phyloP scores from a whole-genome alignment of 495 filamentous ascomycete species.

The Corynascus novoguineensis region DNA sequence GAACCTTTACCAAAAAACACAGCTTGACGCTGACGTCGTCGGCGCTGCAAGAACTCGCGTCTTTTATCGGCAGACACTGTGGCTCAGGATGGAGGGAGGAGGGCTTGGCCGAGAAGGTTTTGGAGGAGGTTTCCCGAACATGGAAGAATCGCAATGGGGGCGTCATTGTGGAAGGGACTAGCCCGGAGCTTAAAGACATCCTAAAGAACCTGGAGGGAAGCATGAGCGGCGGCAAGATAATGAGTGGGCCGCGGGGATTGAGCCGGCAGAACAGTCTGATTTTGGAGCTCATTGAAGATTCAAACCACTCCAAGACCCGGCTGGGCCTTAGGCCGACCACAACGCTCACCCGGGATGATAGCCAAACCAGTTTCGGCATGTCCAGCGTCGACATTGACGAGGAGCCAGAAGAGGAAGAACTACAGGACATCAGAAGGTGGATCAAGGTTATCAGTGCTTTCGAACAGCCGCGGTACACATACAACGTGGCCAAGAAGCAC shows the following conservation, averaged over 20 bases:
- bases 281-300: constrained; percentile 34
- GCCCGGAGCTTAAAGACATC: constrained; percentile 69
- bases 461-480: constrained; percentile 79
- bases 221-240: constrained; percentile 74
- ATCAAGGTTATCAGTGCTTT: constrained; percentile 72
- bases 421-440: constrained; percentile 66
- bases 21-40: constrained; percentile 88
- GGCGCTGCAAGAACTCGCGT: constrained; percentile 74
- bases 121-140: constrained; percentile 81
- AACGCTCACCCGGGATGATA: constrained; percentile 47
- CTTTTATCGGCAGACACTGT: constrained; percentile 87
- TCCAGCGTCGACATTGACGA: constrained; percentile 57
- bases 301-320: constrained; percentile 37
- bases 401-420: constrained; percentile 51
- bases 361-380: constrained; percentile 58
- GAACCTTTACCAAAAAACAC: constrained; percentile 96
- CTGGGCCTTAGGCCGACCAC: constrained; percentile 40
- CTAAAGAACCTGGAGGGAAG: constrained; percentile 74
- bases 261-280: constrained; percentile 57
- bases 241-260: constrained; percentile 38
- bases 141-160: constrained; percentile 84
- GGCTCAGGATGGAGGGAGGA: constrained; percentile 95
- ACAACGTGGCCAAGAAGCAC: constrained; percentile 83
- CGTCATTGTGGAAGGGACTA: constrained; percentile 82
- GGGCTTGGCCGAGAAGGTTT: constrained; percentile 81